phyloP scores from a whole-genome alignment of 2,329 filamentous ascomycete genomes.

The Claviceps spartinae region DNA sequence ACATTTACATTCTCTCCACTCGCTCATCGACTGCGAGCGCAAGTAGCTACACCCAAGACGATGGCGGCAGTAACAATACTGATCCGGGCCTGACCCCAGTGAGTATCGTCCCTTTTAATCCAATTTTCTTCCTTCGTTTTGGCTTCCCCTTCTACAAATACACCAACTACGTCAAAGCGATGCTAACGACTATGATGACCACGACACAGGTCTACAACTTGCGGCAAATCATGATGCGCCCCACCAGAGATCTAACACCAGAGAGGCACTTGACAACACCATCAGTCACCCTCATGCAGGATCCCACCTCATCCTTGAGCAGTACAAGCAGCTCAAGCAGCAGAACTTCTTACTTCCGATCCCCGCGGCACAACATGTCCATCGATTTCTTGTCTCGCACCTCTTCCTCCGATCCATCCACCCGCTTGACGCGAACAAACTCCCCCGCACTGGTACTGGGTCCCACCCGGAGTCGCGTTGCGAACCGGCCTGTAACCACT shows the following conservation, averaged over 20 bases:
- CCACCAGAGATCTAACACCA: conserved; percentile 3
- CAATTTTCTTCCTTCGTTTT: not conserved
- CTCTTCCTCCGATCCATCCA: not conserved
- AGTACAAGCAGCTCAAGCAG: not conserved
- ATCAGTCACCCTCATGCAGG: no score
- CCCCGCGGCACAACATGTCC: not conserved
- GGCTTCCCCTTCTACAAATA: no score
- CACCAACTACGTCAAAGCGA: no score
- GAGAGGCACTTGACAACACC: not conserved
- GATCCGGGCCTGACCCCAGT: not conserved
- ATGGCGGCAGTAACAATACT: not conserved
- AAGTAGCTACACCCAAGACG: not conserved
- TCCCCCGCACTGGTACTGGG: not conserved
- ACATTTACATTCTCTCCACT: not conserved
- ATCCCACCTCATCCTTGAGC: not conserved
- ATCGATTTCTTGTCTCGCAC: not conserved
- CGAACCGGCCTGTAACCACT: not conserved
- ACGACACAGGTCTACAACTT: conserved; percentile 12
- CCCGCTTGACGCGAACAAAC: not conserved
- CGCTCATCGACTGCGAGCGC: not conserved
- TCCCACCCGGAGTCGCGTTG: not conserved
- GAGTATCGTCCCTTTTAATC: not conserved
- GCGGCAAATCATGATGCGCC: conserved; percentile 15
- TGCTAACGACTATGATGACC: not conserved
- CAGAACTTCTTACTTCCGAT: not conserved